A percentile compares a stretch with the other conserved stretches of the same genome.
Evolutionary conservation across 164 flowering plant genomes (phyloP).

Genomic region (Nymphaea thermarum): DNA sequence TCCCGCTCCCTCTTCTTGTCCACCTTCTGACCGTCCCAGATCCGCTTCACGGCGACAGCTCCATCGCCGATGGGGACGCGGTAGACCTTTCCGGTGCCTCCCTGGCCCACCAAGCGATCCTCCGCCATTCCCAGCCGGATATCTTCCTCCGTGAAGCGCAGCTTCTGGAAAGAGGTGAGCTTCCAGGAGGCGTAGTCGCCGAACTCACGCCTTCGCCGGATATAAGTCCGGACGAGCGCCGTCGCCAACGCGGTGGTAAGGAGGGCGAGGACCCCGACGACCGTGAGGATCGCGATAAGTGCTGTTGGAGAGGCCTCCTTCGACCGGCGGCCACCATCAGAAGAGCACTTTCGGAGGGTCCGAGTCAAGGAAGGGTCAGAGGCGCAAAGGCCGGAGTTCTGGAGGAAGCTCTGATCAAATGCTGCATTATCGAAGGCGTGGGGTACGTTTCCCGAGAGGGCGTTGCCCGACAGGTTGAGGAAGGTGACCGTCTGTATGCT

Average conservation of each 20-base stretch:
- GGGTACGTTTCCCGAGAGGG: conserved; percentile 33
- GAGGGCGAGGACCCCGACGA: conserved; percentile 2
- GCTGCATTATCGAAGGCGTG: conserved; percentile 17
- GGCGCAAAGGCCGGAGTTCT: conserved; percentile 41
- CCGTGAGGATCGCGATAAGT: conserved; percentile 13
- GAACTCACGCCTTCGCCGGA: conserved; percentile 11
- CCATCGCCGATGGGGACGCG: conserved; percentile 16
- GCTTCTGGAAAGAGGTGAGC: conserved; percentile 36
- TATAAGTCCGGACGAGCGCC: neutral
- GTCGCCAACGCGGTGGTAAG: neutral
- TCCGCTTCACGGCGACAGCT: conserved; percentile 57
- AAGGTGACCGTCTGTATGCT: conserved; percentile 10
- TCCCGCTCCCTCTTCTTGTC: conserved; percentile 39
- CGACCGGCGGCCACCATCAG: neutral
- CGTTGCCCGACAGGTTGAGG: conserved; percentile 45
- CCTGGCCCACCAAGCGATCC: conserved; percentile 36
- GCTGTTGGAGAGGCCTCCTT: conserved; percentile 7
- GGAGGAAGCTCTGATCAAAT: conserved; percentile 30
- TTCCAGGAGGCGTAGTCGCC: conserved; percentile 19
- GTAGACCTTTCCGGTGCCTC: conserved; percentile 66
- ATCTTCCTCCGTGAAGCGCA: conserved; percentile 25
- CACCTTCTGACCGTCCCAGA: conserved; percentile 25
- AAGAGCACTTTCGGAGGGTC: conserved; percentile 12
- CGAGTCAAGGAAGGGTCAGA: conserved; percentile 1
- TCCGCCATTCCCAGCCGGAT: conserved; percentile 29